Evolutionary conservation across 176 grass and related monocot genomes (phyloP).

Genomic region (Rhynchospora tenuis): DNA sequence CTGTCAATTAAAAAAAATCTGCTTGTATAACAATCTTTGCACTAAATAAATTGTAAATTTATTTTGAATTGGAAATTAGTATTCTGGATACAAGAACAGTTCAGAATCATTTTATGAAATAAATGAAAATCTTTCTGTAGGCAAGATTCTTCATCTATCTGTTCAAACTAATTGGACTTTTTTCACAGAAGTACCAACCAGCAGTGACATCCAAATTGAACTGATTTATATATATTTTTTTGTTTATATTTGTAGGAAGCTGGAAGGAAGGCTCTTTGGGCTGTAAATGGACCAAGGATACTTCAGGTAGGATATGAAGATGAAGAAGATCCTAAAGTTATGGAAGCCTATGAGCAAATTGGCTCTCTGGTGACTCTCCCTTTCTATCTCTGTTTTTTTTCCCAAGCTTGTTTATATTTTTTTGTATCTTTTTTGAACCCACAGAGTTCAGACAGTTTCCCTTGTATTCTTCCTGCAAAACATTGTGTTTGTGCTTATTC

Average conservation of each 20-base stretch:
- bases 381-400: constrained; percentile 5
- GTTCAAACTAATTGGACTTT: not conserved
- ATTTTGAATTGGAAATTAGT: not conserved
- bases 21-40: no score
- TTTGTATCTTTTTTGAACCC: not conserved
- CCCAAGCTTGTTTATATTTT: not conserved
- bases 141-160: not conserved
- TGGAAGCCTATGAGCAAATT: constrained; percentile 92
- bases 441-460: not conserved
- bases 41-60: not conserved
- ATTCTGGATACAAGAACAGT: not conserved
- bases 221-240: not conserved
- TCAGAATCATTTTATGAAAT: not conserved
- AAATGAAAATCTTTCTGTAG: not conserved
- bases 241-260: constrained; percentile 47
- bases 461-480: not conserved
- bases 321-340: constrained; percentile 83
- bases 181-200: not conserved
- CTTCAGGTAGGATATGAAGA: constrained; percentile 90
- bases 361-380: constrained; percentile 71
- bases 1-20: not conserved
- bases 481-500: not conserved
- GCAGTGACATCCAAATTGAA: no score
- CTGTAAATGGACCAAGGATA: constrained; percentile 77
- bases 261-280: constrained; percentile 75